phyloP scores from a whole-genome alignment of 1,284 basidiomycete species.

The Malassezia furfur region DNA sequence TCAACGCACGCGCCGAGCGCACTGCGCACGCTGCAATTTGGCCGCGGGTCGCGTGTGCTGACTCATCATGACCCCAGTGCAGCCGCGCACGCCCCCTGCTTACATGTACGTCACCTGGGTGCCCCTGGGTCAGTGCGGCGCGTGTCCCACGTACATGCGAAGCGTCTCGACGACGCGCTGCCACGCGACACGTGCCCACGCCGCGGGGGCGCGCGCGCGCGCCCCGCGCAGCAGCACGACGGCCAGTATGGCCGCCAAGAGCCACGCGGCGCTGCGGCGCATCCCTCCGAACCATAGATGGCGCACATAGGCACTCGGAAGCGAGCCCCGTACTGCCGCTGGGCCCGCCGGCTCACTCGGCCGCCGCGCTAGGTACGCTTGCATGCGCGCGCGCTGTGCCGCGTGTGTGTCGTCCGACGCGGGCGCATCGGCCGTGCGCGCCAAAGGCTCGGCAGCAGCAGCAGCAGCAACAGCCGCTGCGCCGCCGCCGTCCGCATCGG shows the following conservation, averaged over 20 bases:
- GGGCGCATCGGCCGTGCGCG: not conserved
- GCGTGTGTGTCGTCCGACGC: not conserved
- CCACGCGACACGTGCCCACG: not conserved
- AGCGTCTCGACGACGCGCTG: conserved; percentile 13
- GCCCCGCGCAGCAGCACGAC: not conserved
- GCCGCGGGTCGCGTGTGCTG: too few species aligned
- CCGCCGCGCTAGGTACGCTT: not conserved
- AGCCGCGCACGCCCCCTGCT: not conserved
- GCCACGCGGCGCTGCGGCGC: too few species aligned
- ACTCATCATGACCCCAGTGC: too few species aligned
- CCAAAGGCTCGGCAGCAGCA: too few species aligned
- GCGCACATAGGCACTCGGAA: not conserved
- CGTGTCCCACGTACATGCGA: conserved; percentile 12
- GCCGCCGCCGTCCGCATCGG: too few species aligned
- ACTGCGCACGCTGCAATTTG: too few species aligned
- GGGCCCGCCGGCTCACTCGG: not conserved
- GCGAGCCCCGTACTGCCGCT: not conserved
- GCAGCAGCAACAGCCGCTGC: too few species aligned
- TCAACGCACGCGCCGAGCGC: too few species aligned
- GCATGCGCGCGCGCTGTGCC: not conserved
- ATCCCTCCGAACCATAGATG: not conserved
- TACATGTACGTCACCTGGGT: conserved; percentile 17
- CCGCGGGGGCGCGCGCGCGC: not conserved
- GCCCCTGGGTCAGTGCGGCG: conserved; percentile 7
- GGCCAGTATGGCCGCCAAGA: too few species aligned